Evolutionary conservation across 352 stramenopile species (phyloP).

Genomic region (Phytophthora quininea): DNA sequence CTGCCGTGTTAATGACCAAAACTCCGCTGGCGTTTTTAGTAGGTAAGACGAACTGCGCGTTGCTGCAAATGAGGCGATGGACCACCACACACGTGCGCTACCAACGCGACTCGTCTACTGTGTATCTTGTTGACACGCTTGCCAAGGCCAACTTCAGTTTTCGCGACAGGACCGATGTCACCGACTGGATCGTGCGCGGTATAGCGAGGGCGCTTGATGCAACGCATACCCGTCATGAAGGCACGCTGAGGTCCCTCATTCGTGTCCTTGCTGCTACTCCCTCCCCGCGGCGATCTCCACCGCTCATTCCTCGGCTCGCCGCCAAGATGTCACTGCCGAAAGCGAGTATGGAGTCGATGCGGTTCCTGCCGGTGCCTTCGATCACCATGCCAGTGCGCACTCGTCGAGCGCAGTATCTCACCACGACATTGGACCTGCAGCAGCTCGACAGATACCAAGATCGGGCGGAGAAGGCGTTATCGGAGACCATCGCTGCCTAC

Average conservation of each 20-base stretch:
- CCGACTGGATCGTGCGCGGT: background rate
- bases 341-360: background rate
- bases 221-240: background rate
- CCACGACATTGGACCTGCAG: background rate
- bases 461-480: background rate
- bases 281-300: background rate
- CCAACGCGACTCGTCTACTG: background rate
- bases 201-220: background rate
- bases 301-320: no score
- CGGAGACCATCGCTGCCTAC: background rate
- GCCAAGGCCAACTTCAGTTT: background rate
- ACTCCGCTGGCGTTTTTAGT: no score
- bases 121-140: background rate
- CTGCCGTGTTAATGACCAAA: no score
- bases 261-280: background rate
- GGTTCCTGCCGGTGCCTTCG: background rate
- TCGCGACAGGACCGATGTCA: background rate
- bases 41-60: no score
- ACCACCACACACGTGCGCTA: no score
- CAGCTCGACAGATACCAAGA: background rate
- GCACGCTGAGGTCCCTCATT: background rate
- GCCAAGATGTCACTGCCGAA: no score
- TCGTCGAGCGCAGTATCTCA: background rate
- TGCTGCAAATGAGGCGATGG: no score
- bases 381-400: background rate